phyloP scores from a whole-genome alignment of 1,284 basidiomycete species.

The Rhodotorula sp. region DNA sequence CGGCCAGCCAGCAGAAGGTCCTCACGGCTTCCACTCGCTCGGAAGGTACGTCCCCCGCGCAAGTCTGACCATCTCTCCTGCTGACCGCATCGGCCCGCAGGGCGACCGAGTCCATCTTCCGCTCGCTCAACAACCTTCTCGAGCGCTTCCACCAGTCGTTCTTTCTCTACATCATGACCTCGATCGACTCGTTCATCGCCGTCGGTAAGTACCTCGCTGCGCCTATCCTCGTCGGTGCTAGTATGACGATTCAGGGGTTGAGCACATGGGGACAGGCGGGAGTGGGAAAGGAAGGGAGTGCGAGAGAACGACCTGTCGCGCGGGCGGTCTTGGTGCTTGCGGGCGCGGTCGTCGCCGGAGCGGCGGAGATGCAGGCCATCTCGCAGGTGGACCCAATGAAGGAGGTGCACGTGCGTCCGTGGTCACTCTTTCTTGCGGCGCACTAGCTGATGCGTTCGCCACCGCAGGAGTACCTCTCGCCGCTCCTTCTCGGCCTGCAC shows the following conservation, averaged over 20 bases:
- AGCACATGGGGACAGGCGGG: constrained; percentile 60
- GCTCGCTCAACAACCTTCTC: constrained; percentile 86
- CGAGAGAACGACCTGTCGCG: constrained; percentile 52
- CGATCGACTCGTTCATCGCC: constrained; percentile 74
- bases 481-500: constrained; percentile 33
- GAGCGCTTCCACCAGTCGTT: constrained; percentile 92
- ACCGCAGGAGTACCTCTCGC: constrained; percentile 17
- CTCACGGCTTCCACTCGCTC: constrained; percentile 90
- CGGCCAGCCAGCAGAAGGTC: constrained; percentile 79
- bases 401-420: constrained; percentile 32
- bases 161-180: constrained; percentile 85
- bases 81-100: constrained; percentile 49
- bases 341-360: constrained; percentile 34
- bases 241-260: constrained; percentile 77
- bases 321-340: constrained; percentile 58
- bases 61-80: not conserved
- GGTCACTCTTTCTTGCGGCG: constrained; percentile 36
- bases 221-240: constrained; percentile 72
- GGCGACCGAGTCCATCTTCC: constrained; percentile 75
- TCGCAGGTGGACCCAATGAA: constrained; percentile 20
- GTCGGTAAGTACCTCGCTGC: constrained; percentile 86
- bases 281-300: constrained; percentile 46
- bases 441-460: not conserved
- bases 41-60: constrained; percentile 62
- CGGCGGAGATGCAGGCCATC: constrained; percentile 24